Evolutionary conservation across 2,329 filamentous ascomycete genomes (phyloP), one percentile per base, ranked within the genome.

Genomic region (Alternaria conjuncta): DNA sequence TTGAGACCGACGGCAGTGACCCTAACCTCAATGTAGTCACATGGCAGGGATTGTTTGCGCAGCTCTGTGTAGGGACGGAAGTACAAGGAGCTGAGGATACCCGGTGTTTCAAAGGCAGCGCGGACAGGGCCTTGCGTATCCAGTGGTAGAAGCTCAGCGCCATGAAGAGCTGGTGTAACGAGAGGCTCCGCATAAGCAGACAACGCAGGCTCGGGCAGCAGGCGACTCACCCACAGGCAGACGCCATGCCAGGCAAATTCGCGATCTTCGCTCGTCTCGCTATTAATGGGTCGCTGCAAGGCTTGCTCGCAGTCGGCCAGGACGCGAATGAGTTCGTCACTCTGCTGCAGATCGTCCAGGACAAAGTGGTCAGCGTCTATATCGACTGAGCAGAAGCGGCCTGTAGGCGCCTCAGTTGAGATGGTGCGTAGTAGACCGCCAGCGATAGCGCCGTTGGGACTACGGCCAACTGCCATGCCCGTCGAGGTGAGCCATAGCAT

Each of bases 41-140:
- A 12, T 47, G 57, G 57, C 28, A 75, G 57, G 12, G 67, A 61
- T 23, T 68, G 8, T 36, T 36, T 15, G n/a, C 53, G 30, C 13
- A 73, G 26, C 10, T 63, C 59, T 12, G 15, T 32, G 55, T 74
- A 53, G n/a, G 45, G 43, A 10, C 57, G 21, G 65, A 74, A 76
- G 32, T 69, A 68, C 28, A 73, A 23, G 2, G 72, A 71, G 36
- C 55, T 71, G 12, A 75, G 63, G 9, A 75, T 25, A 28, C 74
- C 73, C 5, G 72, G 57, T 44, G 47, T 46, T 18, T 30, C 57
- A 46, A 60, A 60, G 23, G 47, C 46, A 13, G 49, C 57, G 7
- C 28, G 15, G n/a, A 58, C 26, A 12, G 55, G 55, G n/a, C 28
- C 44, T 32, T 60, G 57, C 0, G 18, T 36, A 36, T n/a, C 32